Evolutionary conservation across 495 filamentous ascomycete genomes (phyloP), one percentile per base, ranked within the genome.

Genomic region (Ascodesmis nigricans): DNA sequence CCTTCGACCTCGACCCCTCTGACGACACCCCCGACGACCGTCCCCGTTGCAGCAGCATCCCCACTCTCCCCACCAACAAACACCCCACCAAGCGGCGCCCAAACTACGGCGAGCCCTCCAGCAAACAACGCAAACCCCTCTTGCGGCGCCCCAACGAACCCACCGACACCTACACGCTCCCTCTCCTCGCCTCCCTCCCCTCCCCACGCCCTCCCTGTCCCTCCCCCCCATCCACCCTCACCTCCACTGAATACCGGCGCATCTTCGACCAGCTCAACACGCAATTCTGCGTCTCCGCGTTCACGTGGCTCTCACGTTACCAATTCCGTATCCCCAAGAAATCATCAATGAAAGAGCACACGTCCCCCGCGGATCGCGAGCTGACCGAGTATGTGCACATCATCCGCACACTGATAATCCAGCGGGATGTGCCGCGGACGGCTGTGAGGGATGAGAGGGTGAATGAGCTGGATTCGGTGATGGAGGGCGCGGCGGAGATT

Each of bases 321-420:
- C 34, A 40, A 18, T 40, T 40, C 37, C 14, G 23, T 6, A 40
- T 40, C 16, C 29, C 37, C 3, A 31, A 19, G 9, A 40, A 40
- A n/a, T 11, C 13, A 9, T n/a, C 25, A n/a, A 32, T 32, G 29
- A n/a, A 22, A 15, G 37, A 40, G 6, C 30, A 33, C 13, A 16
- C 14, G 8, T 23, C 10, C 2, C 18, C 37, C 1, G 29, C 24
- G 18, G 37, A 40, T 21, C 30, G 37, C 19, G 37, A 40, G n/a
- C 16, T 33, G 17, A 32, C 30, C 4, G 37, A 32, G 30, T 40
- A 33, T 16, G 30, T 31, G 5, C 8, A 8, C 21, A 34, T 40
- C 17, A 34, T 40, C 21, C 34, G 35, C 11, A 32, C 9, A 7
- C 37, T 40, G 8, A 28, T 32, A 5, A 31, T 21, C 8, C 10